Conservation (phyloP, 2,329 filamentous ascomycete species). For the Xylaria hypoxylon region DNA sequence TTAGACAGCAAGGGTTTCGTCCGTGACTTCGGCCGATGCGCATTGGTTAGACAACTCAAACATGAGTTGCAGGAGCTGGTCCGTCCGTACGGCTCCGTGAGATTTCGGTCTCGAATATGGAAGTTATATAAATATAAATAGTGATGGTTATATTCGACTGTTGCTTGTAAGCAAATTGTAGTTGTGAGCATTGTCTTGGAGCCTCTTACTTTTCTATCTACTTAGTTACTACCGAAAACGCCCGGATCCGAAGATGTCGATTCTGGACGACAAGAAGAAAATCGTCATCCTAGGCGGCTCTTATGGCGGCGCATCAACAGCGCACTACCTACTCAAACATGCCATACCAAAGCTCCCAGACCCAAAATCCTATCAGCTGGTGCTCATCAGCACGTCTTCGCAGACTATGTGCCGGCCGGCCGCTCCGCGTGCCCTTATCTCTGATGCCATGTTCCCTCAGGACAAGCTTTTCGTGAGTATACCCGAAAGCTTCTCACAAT, state of each 20-base stretch:
- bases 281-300: conserved; percentile 64
- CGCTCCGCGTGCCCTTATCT: conserved; percentile 60
- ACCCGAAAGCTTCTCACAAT: conserved; percentile 54
- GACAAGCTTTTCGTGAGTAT: conserved; percentile 60
- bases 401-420: conserved; percentile 58
- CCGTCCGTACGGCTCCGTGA: conserved; percentile 25
- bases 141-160: not conserved
- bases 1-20: conserved; percentile 7
- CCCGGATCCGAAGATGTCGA: conserved; percentile 18
- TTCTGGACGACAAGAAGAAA: conserved; percentile 28
- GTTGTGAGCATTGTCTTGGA: not conserved
- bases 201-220: not conserved
- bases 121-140: conserved; percentile 19
- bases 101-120: not conserved
- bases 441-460: conserved; percentile 57
- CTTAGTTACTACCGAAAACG: not conserved
- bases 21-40: conserved; percentile 32
- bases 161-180: not conserved
- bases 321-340: conserved; percentile 67
- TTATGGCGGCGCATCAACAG: conserved; percentile 62
- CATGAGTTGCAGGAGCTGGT: conserved; percentile 4
- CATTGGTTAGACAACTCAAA: not conserved
- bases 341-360: conserved; percentile 56
- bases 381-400: conserved; percentile 57
- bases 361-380: conserved; percentile 54